Conservation (phyloP, 768 basidiomycete species). For the Pleurotus tuber-regium region DNA sequence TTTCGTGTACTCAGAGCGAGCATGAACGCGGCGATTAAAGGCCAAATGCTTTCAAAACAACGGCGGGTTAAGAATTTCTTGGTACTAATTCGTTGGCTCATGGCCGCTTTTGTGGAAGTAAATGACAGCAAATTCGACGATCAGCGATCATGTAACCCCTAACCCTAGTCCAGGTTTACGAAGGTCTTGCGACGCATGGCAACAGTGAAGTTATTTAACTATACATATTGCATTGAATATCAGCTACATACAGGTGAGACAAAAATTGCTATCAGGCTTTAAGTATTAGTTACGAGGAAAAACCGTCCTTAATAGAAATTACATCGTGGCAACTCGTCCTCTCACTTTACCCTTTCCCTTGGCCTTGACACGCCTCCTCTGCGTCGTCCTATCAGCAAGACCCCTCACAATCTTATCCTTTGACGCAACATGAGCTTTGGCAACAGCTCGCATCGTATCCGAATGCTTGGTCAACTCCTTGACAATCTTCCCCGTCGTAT, state of each 20-base stretch:
- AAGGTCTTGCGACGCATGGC: neutral
- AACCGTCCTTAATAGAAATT: too few relatives aligned
- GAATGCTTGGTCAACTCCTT: constrained; percentile 2
- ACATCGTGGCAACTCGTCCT: neutral
- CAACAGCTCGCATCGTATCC: neutral
- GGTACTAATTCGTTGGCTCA: too few relatives aligned
- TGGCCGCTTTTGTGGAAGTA: too few relatives aligned
- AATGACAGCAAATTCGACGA: neutral
- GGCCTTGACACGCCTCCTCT: neutral
- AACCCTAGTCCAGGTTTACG: neutral
- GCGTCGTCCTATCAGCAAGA: neutral
- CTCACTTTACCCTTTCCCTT: neutral
- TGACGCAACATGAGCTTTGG: constrained; percentile 1
- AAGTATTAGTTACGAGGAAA: neutral
- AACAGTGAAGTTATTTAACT: neutral
- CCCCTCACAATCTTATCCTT: constrained; percentile 7
- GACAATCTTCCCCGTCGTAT: constrained; percentile 25
- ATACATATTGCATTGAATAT: constrained; percentile 8
- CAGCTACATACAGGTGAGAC: constrained; percentile 4
- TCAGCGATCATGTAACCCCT: neutral
- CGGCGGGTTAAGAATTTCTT: too few relatives aligned
- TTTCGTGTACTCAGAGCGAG: too few relatives aligned
- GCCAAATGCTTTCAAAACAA: too few relatives aligned
- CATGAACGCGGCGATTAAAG: too few relatives aligned
- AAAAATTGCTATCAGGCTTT: neutral